phyloP scores from a whole-genome alignment of 371 early-diverging fungal genomes.

The Lichtheimia ornata region DNA sequence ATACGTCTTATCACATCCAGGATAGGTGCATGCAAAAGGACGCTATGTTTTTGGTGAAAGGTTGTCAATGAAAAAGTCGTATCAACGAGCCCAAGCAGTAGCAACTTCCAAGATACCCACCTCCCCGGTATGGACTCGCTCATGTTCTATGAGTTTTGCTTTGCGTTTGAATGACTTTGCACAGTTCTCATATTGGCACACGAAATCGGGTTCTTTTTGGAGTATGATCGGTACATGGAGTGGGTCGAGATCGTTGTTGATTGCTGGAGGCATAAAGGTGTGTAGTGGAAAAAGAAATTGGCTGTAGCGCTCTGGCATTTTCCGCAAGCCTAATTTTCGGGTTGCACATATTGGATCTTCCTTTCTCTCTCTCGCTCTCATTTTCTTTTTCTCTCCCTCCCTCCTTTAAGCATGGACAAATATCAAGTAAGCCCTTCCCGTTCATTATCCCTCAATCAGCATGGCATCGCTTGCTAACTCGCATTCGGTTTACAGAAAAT shows the following conservation, averaged over 20 bases:
- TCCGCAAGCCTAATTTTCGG: neutral
- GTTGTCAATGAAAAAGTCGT: neutral
- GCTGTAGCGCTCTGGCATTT: too few relatives aligned
- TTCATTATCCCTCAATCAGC: neutral
- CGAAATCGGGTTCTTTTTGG: neutral
- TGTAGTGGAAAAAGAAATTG: too few relatives aligned
- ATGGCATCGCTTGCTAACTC: neutral
- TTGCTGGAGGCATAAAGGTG: neutral
- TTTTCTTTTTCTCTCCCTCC: neutral
- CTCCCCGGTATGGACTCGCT: conserved; percentile 64
- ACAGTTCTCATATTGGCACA: conserved; percentile 32
- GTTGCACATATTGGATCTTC: neutral
- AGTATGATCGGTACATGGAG: neutral
- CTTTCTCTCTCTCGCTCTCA: neutral
- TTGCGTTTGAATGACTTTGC: conserved; percentile 57
- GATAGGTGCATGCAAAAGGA: conserved; percentile 55
- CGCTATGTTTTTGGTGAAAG: conserved; percentile 25
- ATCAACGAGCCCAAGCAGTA: neutral
- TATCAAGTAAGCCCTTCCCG: conserved; percentile 61
- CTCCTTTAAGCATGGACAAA: conserved; percentile 64
- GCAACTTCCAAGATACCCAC: conserved; percentile 33
- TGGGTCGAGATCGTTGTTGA: neutral
- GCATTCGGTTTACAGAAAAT: conserved; percentile 64
- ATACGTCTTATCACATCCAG: conserved; percentile 62
- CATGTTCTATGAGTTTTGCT: conserved; percentile 56